These are phyloP conservation scores for Metarhizium anisopliae DNA, from an alignment of 2,329 filamentous ascomycete genomes.

Conservation along the genomic window DNA sequence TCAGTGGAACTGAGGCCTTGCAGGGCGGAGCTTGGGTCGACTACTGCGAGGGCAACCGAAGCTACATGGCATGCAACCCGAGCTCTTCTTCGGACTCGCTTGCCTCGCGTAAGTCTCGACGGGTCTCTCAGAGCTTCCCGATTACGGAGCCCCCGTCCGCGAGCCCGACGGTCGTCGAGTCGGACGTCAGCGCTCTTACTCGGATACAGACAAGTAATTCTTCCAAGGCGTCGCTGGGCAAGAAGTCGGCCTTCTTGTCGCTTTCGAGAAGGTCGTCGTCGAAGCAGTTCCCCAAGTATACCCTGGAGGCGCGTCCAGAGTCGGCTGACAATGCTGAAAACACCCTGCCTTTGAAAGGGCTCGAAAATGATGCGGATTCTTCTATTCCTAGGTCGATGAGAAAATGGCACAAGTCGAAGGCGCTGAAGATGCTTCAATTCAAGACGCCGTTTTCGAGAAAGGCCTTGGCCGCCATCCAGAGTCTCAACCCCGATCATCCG, in stretches of 20 bases:
- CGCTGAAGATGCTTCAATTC: constrained; percentile 34
- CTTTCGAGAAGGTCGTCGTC: constrained; percentile 10
- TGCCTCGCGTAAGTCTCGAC: constrained; percentile 7
- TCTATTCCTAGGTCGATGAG: constrained; percentile 6
- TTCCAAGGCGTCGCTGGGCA: neutral
- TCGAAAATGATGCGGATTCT: neutral
- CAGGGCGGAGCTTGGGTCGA: too few species aligned
- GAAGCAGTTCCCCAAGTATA: constrained; percentile 9
- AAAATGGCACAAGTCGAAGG: constrained; percentile 34
- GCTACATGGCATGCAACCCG: neutral
- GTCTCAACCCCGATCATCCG: constrained; percentile 10
- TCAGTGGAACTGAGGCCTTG: too few species aligned
- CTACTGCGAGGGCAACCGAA: too few species aligned
- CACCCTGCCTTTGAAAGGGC: constrained; percentile 7
- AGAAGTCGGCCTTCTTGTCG: neutral
- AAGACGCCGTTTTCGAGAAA: constrained; percentile 34
- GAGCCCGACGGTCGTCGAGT: constrained; percentile 21
- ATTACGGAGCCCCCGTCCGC: constrained; percentile 15
- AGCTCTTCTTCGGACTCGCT: neutral
- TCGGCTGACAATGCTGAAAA: constrained; percentile 19
- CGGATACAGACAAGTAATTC: neutral
- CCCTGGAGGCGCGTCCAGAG: constrained; percentile 5
- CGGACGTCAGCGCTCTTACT: constrained; percentile 15
- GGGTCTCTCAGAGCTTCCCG: constrained; percentile 22
- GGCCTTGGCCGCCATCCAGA: constrained; percentile 13